Evolutionary conservation across 768 basidiomycete genomes (phyloP).

Genomic region (Trametopsis cervina): DNA sequence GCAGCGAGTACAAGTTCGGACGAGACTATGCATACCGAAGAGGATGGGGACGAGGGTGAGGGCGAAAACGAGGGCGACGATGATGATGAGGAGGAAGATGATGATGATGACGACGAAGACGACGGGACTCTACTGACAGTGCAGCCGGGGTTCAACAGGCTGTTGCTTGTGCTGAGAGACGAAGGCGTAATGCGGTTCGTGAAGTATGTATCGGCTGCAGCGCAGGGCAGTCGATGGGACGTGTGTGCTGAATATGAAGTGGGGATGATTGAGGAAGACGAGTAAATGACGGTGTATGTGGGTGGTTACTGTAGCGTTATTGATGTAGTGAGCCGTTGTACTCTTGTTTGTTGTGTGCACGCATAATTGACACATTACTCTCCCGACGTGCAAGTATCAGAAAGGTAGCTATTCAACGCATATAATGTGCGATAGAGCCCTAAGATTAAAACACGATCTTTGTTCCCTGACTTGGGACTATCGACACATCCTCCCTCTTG

Average conservation of each 20-base stretch:
- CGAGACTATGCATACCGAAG: not conserved
- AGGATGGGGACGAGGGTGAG: not conserved
- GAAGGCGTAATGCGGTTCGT: constrained; percentile 92
- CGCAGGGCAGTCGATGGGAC: constrained; percentile 91
- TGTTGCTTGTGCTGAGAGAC: constrained; percentile 86
- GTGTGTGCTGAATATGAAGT: constrained; percentile 89
- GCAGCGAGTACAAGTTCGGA: not conserved
- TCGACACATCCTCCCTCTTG: constrained; percentile 68
- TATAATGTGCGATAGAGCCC: too few species aligned
- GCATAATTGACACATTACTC: too few species aligned
- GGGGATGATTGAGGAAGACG: constrained; percentile 65
- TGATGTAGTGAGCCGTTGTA: too few species aligned
- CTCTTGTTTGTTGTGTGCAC: too few species aligned
- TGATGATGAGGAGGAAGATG: constrained; percentile 17
- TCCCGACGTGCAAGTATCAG: too few species aligned
- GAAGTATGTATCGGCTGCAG: constrained; percentile 88
- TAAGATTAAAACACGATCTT: constrained; percentile 69
- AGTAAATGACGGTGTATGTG: too few species aligned
- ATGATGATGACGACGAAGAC: constrained; percentile 54
- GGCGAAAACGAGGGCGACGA: constrained; percentile 12
- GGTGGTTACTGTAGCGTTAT: too few species aligned
- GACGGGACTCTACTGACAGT: constrained; percentile 80
- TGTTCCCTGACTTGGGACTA: constrained; percentile 61
- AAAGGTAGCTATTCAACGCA: too few species aligned
- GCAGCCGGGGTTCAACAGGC: constrained; percentile 83